Base-by-base conservation (phyloP, 1,139 yeast genomes). In the Pichia sp. region DNA sequence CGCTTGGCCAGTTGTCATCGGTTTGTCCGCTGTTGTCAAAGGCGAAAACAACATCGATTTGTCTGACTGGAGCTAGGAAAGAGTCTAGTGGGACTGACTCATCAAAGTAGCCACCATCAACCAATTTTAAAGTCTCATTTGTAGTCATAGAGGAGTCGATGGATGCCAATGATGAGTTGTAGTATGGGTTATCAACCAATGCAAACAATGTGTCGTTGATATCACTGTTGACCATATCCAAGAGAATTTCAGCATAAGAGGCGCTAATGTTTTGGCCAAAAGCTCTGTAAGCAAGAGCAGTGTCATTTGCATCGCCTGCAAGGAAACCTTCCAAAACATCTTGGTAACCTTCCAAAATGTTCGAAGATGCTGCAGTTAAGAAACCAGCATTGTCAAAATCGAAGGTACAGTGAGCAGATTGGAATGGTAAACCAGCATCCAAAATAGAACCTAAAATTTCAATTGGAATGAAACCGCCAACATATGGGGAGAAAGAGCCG, bases 351-450 rank as follows among this genome's bases (percentile, higher is more conserved):
- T 63, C 62, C 36, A 67, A 53, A 26, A 65, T 58, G 44, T 67
- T 63, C 0, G 95, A 84, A 0, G 95, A 85, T 0, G 92, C 80
- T 0, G 87, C 95, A 23, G 85, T 75, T 8, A 88, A 68, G 62
- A 84, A 87, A 0, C 90, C 92, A n/a, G 81, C 79, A 62, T 85
- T 85, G 66, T 88, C 96, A 62, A 78, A 84, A 1, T 84, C 85
- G 4, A 70, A 68, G 31, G 76, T 71, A 67, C 95, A 87, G 40
- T 57, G 61, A 26, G 59, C 56, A 8, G 51, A 57, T 53, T 61
- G 43, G 0, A 75, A 76, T 42, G 75, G 72, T 23, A 62, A 58
- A 32, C 68, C 68, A 30, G 54, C 52, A 15, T 49, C 50, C 40
- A 64, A 56, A 4, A 43, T 7, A 0, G 87, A 72, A 0, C 90